Evolutionary conservation across 768 basidiomycete species (phyloP).

Genomic region (Trametes sanguinea): DNA sequence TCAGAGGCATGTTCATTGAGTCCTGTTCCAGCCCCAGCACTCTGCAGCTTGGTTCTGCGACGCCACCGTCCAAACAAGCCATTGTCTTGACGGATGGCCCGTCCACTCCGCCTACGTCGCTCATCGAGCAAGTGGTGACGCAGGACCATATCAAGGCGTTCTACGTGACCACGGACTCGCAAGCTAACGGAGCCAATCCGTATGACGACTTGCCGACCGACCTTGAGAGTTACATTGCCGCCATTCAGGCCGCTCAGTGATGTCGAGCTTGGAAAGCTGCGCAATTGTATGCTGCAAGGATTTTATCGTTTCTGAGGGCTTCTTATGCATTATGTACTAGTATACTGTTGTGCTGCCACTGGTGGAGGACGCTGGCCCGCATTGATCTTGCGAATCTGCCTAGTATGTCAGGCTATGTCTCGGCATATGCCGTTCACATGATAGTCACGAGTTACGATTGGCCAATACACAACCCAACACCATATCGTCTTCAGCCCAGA

Average conservation of each 20-base stretch:
- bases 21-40: constrained; percentile 24
- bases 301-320: too few relatives aligned
- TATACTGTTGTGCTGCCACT: too few relatives aligned
- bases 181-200: constrained; percentile 23
- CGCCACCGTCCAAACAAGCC: constrained; percentile 33
- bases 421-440: too few relatives aligned
- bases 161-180: constrained; percentile 36
- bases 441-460: too few relatives aligned
- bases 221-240: constrained; percentile 25
- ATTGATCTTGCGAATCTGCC: too few relatives aligned
- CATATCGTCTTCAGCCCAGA: too few relatives aligned
- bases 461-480: too few relatives aligned
- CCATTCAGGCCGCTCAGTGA: constrained; percentile 1
- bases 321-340: too few relatives aligned
- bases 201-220: constrained; percentile 29
- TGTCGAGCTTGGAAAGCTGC: not conserved
- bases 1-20: too few relatives aligned
- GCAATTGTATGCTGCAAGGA: not conserved
- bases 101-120: constrained; percentile 25
- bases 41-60: constrained; percentile 22
- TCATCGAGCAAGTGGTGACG: constrained; percentile 28
- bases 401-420: too few relatives aligned
- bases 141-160: constrained; percentile 31
- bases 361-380: too few relatives aligned
- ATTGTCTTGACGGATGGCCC: constrained; percentile 38